phyloP scores from a whole-genome alignment of 2,329 filamentous ascomycete genomes.

The Pseudogymnoascus pannorum region DNA sequence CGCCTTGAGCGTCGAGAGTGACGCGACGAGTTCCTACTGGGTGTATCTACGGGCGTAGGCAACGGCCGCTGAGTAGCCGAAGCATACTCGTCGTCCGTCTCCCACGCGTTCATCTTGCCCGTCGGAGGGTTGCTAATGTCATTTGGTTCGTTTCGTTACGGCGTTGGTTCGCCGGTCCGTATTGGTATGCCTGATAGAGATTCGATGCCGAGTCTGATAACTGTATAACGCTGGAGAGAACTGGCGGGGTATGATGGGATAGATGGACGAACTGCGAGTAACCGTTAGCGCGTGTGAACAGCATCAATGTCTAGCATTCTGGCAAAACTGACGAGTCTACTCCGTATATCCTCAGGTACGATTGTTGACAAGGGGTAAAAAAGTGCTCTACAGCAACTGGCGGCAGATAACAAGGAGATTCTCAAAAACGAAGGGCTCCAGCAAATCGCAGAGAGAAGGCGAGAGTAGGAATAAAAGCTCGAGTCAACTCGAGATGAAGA shows the following conservation, averaged over 20 bases:
- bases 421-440: neutral
- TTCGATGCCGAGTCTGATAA: neutral
- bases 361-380: neutral
- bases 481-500: neutral
- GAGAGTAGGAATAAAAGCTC: neutral
- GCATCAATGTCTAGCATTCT: neutral
- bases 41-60: slow-evolving; percentile 64
- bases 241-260: neutral
- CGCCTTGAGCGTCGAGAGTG: slow-evolving; percentile 48
- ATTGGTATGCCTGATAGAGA: neutral
- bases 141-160: neutral
- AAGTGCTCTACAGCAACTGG: neutral
- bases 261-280: neutral
- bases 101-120: slow-evolving; percentile 48
- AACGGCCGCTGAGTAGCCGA: slow-evolving; percentile 51
- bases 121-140: neutral
- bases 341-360: neutral
- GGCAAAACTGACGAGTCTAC: neutral
- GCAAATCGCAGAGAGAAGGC: neutral
- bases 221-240: neutral
- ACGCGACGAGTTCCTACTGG: slow-evolving; percentile 65
- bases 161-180: neutral
- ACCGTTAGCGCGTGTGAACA: neutral
- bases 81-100: slow-evolving; percentile 56
- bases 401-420: neutral